Conservation (phyloP, 495 filamentous ascomycete species). For the Trichodelitschia bisporula region DNA sequence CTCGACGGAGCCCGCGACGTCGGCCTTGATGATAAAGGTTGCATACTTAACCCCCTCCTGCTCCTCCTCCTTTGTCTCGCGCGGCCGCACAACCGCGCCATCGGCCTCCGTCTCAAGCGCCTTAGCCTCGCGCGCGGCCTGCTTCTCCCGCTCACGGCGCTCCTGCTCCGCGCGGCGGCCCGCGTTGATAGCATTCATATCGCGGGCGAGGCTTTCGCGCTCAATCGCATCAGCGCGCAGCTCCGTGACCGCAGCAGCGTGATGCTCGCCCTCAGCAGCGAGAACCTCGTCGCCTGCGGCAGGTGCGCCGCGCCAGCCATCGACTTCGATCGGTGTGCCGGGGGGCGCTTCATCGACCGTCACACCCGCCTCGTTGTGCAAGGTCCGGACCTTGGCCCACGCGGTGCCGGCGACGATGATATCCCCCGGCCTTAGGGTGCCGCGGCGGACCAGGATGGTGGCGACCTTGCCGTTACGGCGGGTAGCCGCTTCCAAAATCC, state of each 20-base stretch:
- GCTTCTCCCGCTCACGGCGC: constrained; percentile 26
- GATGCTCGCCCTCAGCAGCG: constrained; percentile 53
- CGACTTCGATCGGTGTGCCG: constrained; percentile 72
- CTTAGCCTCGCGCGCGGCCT: constrained; percentile 16
- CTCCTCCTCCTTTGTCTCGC: constrained; percentile 4
- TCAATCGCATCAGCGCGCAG: constrained; percentile 44
- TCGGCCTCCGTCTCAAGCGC: constrained; percentile 11
- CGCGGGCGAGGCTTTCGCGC: constrained; percentile 30
- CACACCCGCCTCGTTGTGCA: constrained; percentile 66
- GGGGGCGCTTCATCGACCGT: constrained; percentile 52
- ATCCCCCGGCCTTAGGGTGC: constrained; percentile 61
- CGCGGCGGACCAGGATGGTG: constrained; percentile 68
- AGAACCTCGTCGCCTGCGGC: constrained; percentile 73
- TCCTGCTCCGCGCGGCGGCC: constrained; percentile 35
- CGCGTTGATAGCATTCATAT: constrained; percentile 58
- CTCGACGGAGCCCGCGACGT: constrained; percentile 83
- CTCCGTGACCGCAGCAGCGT: constrained; percentile 56
- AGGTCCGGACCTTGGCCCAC: constrained; percentile 57
- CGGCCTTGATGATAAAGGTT: constrained; percentile 71
- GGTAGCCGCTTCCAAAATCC: constrained; percentile 82
- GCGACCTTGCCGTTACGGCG: constrained; percentile 71
- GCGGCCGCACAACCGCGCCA: constrained; percentile 1
- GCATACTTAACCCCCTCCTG: constrained; percentile 33
- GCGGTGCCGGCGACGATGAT: constrained; percentile 69
- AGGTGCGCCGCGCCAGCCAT: constrained; percentile 85